These are phyloP conservation scores for Phialophora macrospora DNA, from an alignment of 2,329 filamentous ascomycete genomes.

Conservation along the genomic window DNA sequence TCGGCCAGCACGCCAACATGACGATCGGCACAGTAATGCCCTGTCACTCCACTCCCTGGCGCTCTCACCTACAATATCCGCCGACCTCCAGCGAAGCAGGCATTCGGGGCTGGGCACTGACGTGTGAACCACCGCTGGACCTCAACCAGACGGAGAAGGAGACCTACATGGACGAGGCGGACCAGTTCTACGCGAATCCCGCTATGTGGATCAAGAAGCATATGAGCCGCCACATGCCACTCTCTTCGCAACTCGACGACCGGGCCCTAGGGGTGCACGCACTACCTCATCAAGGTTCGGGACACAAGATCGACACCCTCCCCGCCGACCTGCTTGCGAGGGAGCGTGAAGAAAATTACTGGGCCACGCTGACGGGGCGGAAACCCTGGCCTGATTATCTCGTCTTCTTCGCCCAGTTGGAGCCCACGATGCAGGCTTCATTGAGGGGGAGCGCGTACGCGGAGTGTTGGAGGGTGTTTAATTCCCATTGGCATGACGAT, in stretches of 20 bases:
- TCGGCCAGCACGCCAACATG: conserved; percentile 45
- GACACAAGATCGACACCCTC: conserved; percentile 16
- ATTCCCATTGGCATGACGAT: conserved; percentile 68
- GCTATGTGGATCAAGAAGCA: conserved; percentile 61
- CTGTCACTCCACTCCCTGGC: conserved; percentile 95
- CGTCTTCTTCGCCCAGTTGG: conserved; percentile 63
- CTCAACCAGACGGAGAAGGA: conserved; percentile 65
- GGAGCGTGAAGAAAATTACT: conserved; percentile 20
- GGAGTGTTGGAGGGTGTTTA: conserved; percentile 65
- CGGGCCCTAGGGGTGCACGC: conserved; percentile 42
- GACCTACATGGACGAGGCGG: conserved; percentile 83
- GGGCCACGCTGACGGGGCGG: conserved; percentile 16
- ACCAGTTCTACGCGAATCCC: conserved; percentile 79
- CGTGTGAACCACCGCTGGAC: conserved; percentile 85
- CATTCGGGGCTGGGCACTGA: conserved; percentile 80
- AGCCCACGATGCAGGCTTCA: conserved; percentile 53
- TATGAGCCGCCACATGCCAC: conserved; percentile 49
- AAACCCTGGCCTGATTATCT: conserved; percentile 55
- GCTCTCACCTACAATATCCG: conserved; percentile 79
- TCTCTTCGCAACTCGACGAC: conserved; percentile 15
- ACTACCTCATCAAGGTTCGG: conserved; percentile 22
- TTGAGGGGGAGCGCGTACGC: conserved; percentile 56
- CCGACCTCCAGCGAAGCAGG: conserved; percentile 39
- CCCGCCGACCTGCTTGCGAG: conserved; percentile 4
- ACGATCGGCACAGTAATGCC: conserved; percentile 84